Base-by-base conservation (phyloP, 1,284 basidiomycete genomes). In the Moniliophthora roreri region DNA sequence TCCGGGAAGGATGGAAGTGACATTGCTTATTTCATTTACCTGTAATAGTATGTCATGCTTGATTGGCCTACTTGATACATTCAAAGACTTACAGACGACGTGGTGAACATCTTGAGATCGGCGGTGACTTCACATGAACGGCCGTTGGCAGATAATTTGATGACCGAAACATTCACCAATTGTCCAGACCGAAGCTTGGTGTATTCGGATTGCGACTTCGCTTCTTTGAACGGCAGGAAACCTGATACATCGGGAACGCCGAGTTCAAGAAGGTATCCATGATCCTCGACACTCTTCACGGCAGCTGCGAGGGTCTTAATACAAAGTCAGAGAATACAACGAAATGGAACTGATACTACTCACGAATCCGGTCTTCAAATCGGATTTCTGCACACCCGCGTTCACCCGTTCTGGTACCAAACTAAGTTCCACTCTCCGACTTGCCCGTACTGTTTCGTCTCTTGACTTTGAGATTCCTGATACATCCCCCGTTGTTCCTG, bases 211-310 rank as follows among this genome's bases (percentile, higher is more conserved):
- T 63, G 70, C 48, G 65, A 76, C 39, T 57, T 68, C 21, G 79
- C 76, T 39, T 90, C 85, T 61, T 85, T 85, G 73, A 86, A 89
- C 1, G 86, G 78, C 45, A 95, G 64, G 69, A 95, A 96, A 20
- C 91, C 92, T 51, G 90, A 85, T 24, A 88, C 69, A 28, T 85
- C 82, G 10, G 81, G 67, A 18, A 96, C 64, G 1, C 97, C 97
- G 34, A 96, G 74, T 60, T 96, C 91, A 18, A 99, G 78, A 50
- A 89, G 82, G 71, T 96, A 98, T 1, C 96, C 96, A 69, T 98
- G 93, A 64, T 99, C 97, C 72, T 99, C 97, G 32, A 91, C 75
- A 62, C 89, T 92, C 69, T 89, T 85, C 26, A 98, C 78, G 42
- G 90, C 83, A 9, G 85, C 91, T 0, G 87, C 81, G 49, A 97